phyloP scores from a whole-genome alignment of 768 basidiomycete genomes.

The Suillus luteus region DNA sequence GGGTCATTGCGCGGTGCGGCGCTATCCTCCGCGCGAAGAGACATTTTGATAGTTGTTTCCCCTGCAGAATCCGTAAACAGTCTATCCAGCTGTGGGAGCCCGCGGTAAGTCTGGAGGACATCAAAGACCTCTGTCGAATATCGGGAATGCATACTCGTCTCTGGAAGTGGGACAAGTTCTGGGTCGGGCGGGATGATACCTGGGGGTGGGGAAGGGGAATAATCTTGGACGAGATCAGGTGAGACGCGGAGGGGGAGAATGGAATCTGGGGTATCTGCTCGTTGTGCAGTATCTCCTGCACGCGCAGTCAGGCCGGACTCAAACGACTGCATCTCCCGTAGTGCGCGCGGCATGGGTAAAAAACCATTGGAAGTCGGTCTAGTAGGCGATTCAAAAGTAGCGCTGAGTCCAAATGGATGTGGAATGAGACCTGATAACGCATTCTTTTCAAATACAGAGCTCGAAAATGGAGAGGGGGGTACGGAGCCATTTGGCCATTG shows the following conservation, averaged over 20 bases:
- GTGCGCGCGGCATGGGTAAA: conserved; percentile 49
- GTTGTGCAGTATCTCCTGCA: conserved; percentile 42
- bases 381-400: conserved; percentile 62
- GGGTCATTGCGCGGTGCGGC: conserved; percentile 85
- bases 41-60: conserved; percentile 73
- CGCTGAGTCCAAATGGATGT: conserved; percentile 65
- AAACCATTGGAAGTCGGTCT: conserved; percentile 45
- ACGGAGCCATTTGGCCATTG: conserved; percentile 47
- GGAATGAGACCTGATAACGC: conserved; percentile 32
- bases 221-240: conserved; percentile 1
- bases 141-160: conserved; percentile 56
- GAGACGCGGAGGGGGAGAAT: conserved; percentile 1
- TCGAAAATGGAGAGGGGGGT: conserved; percentile 41
- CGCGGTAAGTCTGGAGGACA: conserved; percentile 77
- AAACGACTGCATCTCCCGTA: conserved; percentile 89
- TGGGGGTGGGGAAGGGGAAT: conserved; percentile 22
- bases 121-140: conserved; percentile 81
- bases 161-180: conserved; percentile 40
- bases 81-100: conserved; percentile 71
- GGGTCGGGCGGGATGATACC: conserved; percentile 31
- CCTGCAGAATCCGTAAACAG: conserved; percentile 56
- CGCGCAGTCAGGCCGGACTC: conserved; percentile 80
- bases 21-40: conserved; percentile 62
- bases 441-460: conserved; percentile 22
- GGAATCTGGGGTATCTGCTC: conserved; percentile 15